Conservation (phyloP, 2,329 filamentous ascomycete species). For the Calonectria hawksworthii region DNA sequence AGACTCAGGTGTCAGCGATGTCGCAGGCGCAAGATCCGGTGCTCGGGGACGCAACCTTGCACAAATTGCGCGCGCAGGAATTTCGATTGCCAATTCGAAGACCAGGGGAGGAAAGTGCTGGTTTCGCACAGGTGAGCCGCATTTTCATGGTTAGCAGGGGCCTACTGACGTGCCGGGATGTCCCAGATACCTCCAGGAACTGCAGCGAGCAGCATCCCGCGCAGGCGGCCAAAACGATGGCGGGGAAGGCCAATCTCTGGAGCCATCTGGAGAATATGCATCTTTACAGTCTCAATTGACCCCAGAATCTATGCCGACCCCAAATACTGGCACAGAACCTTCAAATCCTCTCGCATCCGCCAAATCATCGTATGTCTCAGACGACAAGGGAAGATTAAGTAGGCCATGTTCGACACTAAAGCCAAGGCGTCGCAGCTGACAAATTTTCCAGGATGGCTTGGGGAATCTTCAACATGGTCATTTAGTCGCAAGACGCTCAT, state of each 20-base stretch:
- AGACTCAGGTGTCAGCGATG: conserved; percentile 20
- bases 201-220: conserved; percentile 15
- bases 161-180: not conserved
- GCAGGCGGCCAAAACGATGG: not conserved
- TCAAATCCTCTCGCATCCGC: conserved; percentile 25
- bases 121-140: conserved; percentile 16
- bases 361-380: conserved; percentile 18
- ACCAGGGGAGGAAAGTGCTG: conserved; percentile 19
- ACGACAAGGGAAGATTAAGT: conserved; percentile 24
- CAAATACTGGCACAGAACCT: conserved; percentile 14
- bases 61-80: conserved; percentile 21
- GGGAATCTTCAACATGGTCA: conserved; percentile 27
- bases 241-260: not conserved
- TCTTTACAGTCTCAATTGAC: conserved; percentile 2
- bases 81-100: conserved; percentile 20
- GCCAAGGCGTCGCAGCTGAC: not conserved
- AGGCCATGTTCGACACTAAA: not conserved
- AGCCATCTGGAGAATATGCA: not conserved
- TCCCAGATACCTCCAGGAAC: conserved; percentile 21
- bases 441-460: conserved; percentile 20
- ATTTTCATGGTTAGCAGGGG: not conserved
- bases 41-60: conserved; percentile 24
- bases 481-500: conserved; percentile 25
- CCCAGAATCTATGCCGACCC: conserved; percentile 19
- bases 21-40: conserved; percentile 26